These are phyloP conservation scores for Nissolia schottii DNA, from an alignment of 306 rosid genomes.

Conservation along the genomic window DNA sequence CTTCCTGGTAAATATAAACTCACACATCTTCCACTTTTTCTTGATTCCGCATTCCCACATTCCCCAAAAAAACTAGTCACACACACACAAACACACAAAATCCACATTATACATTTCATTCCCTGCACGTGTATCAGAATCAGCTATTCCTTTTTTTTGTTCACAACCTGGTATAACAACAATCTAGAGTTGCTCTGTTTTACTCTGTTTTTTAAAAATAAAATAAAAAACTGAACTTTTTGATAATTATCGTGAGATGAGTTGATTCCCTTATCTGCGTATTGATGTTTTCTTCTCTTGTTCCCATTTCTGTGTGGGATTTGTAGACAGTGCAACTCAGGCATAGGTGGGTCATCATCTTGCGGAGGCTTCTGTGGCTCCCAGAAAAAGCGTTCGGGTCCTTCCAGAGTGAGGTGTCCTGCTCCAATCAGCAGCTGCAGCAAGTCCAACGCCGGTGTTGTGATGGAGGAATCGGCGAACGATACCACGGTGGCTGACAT, in stretches of 20 bases:
- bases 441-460: slow-evolving; percentile 40
- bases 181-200: not conserved
- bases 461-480: slow-evolving; percentile 41
- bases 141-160: not conserved
- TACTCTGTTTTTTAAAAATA: not conserved
- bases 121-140: not conserved
- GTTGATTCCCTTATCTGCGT: not conserved
- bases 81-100: too few species aligned
- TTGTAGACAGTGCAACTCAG: slow-evolving; percentile 41
- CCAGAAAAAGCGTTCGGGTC: slow-evolving; percentile 34
- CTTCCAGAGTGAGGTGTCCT: slow-evolving; percentile 44
- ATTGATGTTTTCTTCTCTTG: not conserved
- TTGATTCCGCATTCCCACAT: slow-evolving; percentile 27
- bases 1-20: slow-evolving; percentile 40
- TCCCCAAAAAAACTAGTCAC: not conserved
- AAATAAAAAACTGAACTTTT: not conserved
- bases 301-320: not conserved
- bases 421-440: slow-evolving; percentile 31
- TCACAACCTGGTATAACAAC: not conserved
- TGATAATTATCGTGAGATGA: not conserved
- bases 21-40: not conserved
- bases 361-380: slow-evolving; percentile 24
- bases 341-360: slow-evolving; percentile 31
- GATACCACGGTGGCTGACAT: slow-evolving; percentile 38
- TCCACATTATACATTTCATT: not conserved